Percentiles rank a stretch among this genome's conserved stretches.
Conservation (phyloP, 1,139 yeast genomes). For the Arxiozyma bovina region DNA sequence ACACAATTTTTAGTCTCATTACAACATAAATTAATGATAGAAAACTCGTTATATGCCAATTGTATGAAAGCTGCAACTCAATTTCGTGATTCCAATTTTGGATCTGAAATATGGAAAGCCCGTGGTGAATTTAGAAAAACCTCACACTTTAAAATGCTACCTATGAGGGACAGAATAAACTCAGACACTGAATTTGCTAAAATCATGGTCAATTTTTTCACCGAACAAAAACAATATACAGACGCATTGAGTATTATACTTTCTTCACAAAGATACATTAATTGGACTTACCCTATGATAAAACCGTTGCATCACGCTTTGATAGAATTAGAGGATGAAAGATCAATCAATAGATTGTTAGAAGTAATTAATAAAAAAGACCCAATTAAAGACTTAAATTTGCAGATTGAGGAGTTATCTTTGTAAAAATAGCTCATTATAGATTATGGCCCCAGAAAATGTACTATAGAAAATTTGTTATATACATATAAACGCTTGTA, state of each 20-base stretch:
- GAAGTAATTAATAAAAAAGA: constrained; percentile 24
- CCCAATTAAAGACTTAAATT: constrained; percentile 11
- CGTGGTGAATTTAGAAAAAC: constrained; percentile 67
- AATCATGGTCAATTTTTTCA: constrained; percentile 26
- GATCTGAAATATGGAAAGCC: constrained; percentile 63
- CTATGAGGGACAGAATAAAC: constrained; percentile 36
- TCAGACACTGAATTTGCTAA: constrained; percentile 38
- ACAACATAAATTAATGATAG: constrained; percentile 31
- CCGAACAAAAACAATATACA: constrained; percentile 31
- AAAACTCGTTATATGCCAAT: constrained; percentile 48
- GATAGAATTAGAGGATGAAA: constrained; percentile 42
- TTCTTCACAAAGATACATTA: constrained; percentile 59
- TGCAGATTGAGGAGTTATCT: constrained; percentile 12
- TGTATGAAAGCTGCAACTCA: constrained; percentile 60
- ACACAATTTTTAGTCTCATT: constrained; percentile 13
- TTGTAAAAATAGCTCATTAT: not conserved
- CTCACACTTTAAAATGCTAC: constrained; percentile 36
- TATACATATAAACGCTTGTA: not conserved
- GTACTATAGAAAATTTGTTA: not conserved
- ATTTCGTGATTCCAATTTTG: constrained; percentile 46
- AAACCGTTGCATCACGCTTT: constrained; percentile 42
- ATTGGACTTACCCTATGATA: constrained; percentile 60
- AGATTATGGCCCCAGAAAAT: not conserved
- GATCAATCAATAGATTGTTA: constrained; percentile 27
- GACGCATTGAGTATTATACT: constrained; percentile 65